Percentiles rank a stretch among this genome's conserved stretches.
Evolutionary conservation across 192 early-diverging fungal species (phyloP).

Genomic region (Spizellomyces punctatus): DNA sequence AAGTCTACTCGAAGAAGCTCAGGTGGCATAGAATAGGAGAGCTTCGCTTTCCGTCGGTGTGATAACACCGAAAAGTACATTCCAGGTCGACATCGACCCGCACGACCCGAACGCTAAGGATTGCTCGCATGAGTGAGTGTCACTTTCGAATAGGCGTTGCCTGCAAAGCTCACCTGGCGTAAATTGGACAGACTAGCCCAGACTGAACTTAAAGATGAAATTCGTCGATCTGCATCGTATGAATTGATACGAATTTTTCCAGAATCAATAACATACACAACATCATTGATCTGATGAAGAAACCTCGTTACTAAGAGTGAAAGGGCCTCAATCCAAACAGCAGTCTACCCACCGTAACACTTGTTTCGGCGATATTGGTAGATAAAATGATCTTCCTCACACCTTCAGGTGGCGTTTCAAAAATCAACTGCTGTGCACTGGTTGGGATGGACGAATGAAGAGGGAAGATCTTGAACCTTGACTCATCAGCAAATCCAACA

Average conservation of each 20-base stretch:
- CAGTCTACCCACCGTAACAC: slow-evolving; percentile 58
- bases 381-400: slow-evolving; percentile 76
- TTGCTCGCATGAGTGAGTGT: slow-evolving; percentile 14
- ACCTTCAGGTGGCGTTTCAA: slow-evolving; percentile 55
- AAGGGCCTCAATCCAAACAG: slow-evolving; percentile 25
- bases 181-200: slow-evolving; percentile 47
- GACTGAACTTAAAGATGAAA: slow-evolving; percentile 43
- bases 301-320: neutral
- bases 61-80: slow-evolving; percentile 55
- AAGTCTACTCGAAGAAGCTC: slow-evolving; percentile 82
- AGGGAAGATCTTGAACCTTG: slow-evolving; percentile 36
- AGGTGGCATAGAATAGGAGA: slow-evolving; percentile 54
- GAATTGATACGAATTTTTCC: slow-evolving; percentile 71
- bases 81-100: slow-evolving; percentile 77
- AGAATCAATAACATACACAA: slow-evolving; percentile 77
- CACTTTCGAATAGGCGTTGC: slow-evolving; percentile 36
- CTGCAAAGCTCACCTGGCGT: slow-evolving; percentile 50
- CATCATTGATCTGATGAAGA: slow-evolving; percentile 63
- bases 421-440: slow-evolving; percentile 71
- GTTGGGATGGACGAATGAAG: slow-evolving; percentile 74
- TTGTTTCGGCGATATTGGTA: slow-evolving; percentile 84
- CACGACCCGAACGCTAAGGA: slow-evolving; percentile 77
- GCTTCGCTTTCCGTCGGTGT: slow-evolving; percentile 35
- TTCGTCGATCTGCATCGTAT: slow-evolving; percentile 48
- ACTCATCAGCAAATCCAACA: slow-evolving; percentile 51